Percentiles rank a stretch among this genome's conserved stretches.
phyloP scores from a whole-genome alignment of 179 eudicot species.

The Drosera spatulata region DNA sequence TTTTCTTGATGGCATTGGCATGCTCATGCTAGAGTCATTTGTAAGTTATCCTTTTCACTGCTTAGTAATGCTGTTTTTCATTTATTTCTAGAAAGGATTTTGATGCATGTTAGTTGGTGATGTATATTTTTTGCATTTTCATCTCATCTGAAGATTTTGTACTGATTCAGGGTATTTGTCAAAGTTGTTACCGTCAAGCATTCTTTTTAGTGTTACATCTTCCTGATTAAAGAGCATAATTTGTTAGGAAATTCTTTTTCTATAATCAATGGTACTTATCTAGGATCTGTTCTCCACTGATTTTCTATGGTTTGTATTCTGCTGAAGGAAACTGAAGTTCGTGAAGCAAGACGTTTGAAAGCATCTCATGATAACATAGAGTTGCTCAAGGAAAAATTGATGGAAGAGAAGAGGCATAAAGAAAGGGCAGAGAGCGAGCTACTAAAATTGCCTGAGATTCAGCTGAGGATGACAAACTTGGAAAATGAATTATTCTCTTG shows the following conservation, averaged over 20 bases:
- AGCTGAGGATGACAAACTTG: constrained; percentile 32
- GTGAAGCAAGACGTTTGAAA: constrained; percentile 70
- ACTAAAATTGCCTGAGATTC: constrained; percentile 47
- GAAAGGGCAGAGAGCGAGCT: constrained; percentile 75
- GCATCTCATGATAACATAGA: constrained; percentile 62
- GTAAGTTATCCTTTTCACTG: no score
- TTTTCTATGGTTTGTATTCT: constrained; percentile 2
- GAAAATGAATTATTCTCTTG: constrained; percentile 79
- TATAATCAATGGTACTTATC: not conserved
- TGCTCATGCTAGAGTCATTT: no score
- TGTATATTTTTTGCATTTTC: no score
- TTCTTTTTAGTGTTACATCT: not conserved
- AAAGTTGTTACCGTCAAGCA: not conserved
- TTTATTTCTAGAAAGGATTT: no score
- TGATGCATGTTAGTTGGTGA: no score
- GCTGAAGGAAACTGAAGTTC: constrained; percentile 74
- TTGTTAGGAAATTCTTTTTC: not conserved
- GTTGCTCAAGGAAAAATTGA: constrained; percentile 69
- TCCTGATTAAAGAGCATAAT: not conserved
- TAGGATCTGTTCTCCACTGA: not conserved
- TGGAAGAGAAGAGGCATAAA: constrained; percentile 67
- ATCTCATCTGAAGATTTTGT: no score
- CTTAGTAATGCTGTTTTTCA: no score
- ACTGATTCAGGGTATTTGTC: no score
- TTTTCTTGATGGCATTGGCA: no score